phyloP scores from a whole-genome alignment of 345 rosid genomes.

The Camelina laxa region DNA sequence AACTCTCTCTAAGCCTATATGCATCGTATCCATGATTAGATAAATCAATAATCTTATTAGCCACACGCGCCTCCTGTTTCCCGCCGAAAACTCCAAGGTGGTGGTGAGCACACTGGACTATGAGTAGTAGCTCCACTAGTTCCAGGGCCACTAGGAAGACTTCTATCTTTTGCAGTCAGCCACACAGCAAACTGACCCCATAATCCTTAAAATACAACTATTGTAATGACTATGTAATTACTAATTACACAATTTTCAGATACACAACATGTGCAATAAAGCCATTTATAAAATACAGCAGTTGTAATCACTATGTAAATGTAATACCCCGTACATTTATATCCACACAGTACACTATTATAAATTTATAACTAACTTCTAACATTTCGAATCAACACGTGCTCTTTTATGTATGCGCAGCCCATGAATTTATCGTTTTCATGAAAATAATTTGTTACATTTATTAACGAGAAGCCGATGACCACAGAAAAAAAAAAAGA shows the following conservation, averaged over 20 bases:
- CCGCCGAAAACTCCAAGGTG: conserved; percentile 77
- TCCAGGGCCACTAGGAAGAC: conserved; percentile 41
- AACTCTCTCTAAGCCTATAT: conserved; percentile 52
- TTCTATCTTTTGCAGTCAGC: conserved; percentile 64
- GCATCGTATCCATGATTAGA: conserved; percentile 55
- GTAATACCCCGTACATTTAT: no score
- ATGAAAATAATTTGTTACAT: background rate
- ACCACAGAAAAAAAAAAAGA: background rate
- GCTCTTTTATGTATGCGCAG: conserved; percentile 6
- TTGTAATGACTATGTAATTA: background rate
- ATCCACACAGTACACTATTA: no score
- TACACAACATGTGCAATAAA: no score
- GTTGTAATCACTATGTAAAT: no score
- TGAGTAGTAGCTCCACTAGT: conserved; percentile 42
- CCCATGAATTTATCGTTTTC: conserved; percentile 16
- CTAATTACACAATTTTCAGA: background rate
- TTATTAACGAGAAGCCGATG: conserved; percentile 10
- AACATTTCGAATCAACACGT: background rate
- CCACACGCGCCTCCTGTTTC: conserved; percentile 72
- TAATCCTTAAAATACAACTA: conserved; percentile 40
- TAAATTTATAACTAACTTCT: background rate
- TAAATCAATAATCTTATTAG: conserved; percentile 66
- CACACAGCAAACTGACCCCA: conserved; percentile 85
- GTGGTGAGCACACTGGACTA: conserved; percentile 60
- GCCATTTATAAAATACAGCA: no score